Base-by-base conservation (phyloP, 163 green algal genomes). In the Scenedesmus sp. region DNA sequence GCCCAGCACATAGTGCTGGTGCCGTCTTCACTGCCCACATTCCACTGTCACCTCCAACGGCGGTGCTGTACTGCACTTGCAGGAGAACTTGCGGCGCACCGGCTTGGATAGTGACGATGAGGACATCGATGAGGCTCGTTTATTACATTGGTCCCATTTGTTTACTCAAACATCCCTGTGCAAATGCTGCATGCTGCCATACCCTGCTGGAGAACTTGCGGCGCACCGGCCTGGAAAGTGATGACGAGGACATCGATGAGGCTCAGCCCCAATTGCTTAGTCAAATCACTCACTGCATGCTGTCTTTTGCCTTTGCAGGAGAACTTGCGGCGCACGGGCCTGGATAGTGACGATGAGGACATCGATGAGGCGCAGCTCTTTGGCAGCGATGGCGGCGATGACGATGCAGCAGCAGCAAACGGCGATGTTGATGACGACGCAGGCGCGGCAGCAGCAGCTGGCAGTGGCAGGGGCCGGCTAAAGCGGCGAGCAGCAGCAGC, bases 281-380 rank as follows among this genome's bases (percentile, higher is more conserved):
- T 46, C 34, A 46, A 46, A 1, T 46, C 34, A 46, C 34, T 84
- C 1, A 8, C 66, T 59, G 52, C 83, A 56, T 56, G 84, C 57
- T 4, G 0, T 2, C n/a, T 18, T 3, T 12, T 26, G 54, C 12
- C 60, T 9, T 4, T 64, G 23, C 67, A 91, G 87, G 87, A 77
- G 2, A 77, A 57, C 56, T 55, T 85, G 52, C 74, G 60, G 56
- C 55, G 55, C 64, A 46, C 73, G 26, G 74, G 87, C 18, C 56
- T 85, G 3, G 74, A 86, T 15, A 77, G 62, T 16, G 79, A 83
- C 0, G 88, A 91, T 18, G 87, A 86, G 0, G 56, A 92, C 26
- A 10, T 66, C 0, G 76, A 79, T 15, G 87, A 91, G 23, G 87
- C 76, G 1, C 57, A 56, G 4, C 87, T 91, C 57, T 91, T 91